Evolutionary conservation across 2,329 filamentous ascomycete species (phyloP).

Genomic region (Periconia digitata): DNA sequence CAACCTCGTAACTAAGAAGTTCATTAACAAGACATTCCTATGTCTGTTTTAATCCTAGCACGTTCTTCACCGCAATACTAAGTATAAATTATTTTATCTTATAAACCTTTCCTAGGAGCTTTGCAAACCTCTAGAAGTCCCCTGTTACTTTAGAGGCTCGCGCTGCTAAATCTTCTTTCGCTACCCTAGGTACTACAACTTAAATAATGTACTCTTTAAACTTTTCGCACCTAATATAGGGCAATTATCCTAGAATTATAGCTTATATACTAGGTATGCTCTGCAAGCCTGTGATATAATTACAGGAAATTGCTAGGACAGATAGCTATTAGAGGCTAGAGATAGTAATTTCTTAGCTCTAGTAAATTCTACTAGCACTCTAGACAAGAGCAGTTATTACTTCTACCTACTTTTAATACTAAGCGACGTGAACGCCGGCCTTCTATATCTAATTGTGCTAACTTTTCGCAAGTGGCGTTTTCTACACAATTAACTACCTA

Average conservation of each 20-base stretch:
- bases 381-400: not conserved
- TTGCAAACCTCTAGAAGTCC: not conserved
- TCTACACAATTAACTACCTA: slow-evolving; percentile 7
- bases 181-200: slow-evolving; percentile 8
- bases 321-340: slow-evolving; percentile 6
- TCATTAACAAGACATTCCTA: no score
- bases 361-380: not conserved
- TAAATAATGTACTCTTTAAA: slow-evolving; percentile 9
- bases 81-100: not conserved
- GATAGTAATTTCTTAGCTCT: not conserved
- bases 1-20: no score
- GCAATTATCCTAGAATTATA: not conserved
- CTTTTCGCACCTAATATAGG: slow-evolving; percentile 7
- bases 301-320: slow-evolving; percentile 7
- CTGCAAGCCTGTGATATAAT: slow-evolving; percentile 6
- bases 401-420: not conserved
- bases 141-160: no score
- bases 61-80: no score
- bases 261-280: slow-evolving; percentile 5
- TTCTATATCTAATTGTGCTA: slow-evolving; percentile 11
- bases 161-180: slow-evolving; percentile 5
- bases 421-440: not conserved
- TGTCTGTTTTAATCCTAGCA: no score
- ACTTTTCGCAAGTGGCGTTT: slow-evolving; percentile 12
- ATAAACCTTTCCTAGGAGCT: not conserved